Base-by-base conservation (phyloP, 2,329 filamentous ascomycete species). In the Acarospora socialis region DNA sequence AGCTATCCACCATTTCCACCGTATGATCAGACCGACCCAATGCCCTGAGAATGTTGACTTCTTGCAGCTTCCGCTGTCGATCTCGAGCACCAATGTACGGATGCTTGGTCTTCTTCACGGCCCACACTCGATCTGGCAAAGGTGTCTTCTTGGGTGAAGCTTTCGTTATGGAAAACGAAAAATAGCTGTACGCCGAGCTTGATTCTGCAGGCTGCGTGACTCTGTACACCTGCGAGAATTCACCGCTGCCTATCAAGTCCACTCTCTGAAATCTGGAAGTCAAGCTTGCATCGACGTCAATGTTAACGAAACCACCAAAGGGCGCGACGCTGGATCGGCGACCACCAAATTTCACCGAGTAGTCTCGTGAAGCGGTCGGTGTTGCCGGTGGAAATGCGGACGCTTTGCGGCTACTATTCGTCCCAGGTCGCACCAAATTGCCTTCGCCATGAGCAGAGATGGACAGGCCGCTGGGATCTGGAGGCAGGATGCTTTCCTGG, bases 161-260 rank as follows among this genome's bases (percentile, higher is more conserved):
- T 33, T 54, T 56, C 1, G 57, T 61, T 2, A 68, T 61, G 1
- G 65, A 32, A 37, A 60, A 34, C 44, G 61, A 46, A 53, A 61
- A 54, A 46, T 64, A 44, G 43, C 56, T 48, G 36, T 56, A 46
- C 43, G 57, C 49, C 21, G 55, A 45, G 40, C 53, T 50, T 6
- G 45, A 36, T 21, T 55, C 48, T 8, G 53, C 43, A 37, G 59
- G 43, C 38, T 56, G 43, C 9, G 72, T 72, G 4, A 93, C 86
- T 21, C 78, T 74, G 53, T 83, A 98, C 1, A 98, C 90, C 34
- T 80, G 73, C 0, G 90, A 95, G 50, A 98, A 98, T 52, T 94
- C 87, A 36, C 90, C 90, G 37, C 77, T 77, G 28, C 87, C 87
- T 42, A 87, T 69, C 37, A 77, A 66, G 45, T 83, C 80, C 8